Conservation (phyloP, 768 basidiomycete species). For the Amylocystis lapponica region DNA sequence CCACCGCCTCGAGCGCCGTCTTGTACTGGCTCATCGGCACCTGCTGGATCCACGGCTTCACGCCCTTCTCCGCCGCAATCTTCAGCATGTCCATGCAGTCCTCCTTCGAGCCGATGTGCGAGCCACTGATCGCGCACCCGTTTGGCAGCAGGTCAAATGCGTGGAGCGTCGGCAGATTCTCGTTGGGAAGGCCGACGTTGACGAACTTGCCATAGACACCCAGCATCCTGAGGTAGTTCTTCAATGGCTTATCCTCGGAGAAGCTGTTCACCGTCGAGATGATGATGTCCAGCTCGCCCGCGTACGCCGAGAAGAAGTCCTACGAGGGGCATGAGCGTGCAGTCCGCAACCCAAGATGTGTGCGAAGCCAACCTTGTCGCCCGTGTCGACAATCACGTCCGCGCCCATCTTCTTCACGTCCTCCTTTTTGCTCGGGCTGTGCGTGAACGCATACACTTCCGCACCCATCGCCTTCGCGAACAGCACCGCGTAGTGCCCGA, state of each 20-base stretch:
- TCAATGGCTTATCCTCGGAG: conserved; percentile 16
- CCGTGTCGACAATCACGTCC: conserved; percentile 41
- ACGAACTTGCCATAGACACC: conserved; percentile 46
- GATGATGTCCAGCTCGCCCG: conserved; percentile 42
- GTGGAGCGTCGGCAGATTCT: conserved; percentile 20
- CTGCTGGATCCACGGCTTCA: conserved; percentile 38
- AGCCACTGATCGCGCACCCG: conserved; percentile 16
- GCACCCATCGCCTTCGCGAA: conserved; percentile 49
- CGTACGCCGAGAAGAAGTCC: conserved; percentile 30
- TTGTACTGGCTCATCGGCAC: conserved; percentile 40
- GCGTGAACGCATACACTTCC: conserved; percentile 52
- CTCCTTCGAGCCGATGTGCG: conserved; percentile 48
- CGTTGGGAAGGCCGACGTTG: conserved; percentile 48
- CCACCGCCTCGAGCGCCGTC: conserved; percentile 42
- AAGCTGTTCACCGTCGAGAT: conserved; percentile 25
- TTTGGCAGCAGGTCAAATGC: conserved; percentile 26
- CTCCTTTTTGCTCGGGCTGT: conserved; percentile 41
- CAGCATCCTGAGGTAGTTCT: conserved; percentile 34
- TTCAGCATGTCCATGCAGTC: conserved; percentile 54
- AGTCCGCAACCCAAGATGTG: background rate
- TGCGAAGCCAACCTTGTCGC: conserved; percentile 24
- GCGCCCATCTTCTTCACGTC: conserved; percentile 55
- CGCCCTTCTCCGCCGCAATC: conserved; percentile 47
- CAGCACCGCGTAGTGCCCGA: conserved; percentile 34
- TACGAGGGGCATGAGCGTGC: conserved; percentile 16